Conservation (phyloP, 1,139 yeast genomes). For the Scheffersomyces lignicola region DNA sequence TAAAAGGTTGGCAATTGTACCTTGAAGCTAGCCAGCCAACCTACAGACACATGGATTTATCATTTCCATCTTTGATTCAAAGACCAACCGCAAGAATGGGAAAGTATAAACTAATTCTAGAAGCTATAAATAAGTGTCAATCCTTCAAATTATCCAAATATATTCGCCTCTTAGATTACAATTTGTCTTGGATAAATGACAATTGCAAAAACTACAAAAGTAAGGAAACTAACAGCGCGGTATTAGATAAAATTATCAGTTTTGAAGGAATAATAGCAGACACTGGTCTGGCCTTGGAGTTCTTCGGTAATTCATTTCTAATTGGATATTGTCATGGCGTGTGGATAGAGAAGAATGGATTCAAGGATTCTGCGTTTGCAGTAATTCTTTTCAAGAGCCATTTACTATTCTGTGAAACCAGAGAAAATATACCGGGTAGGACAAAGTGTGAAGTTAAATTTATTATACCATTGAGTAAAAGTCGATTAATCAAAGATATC, state of each 20-base stretch:
- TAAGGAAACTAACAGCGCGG: constrained; percentile 4
- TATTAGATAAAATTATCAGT: constrained; percentile 8
- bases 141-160: neutral
- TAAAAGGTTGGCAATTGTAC: constrained; percentile 37
- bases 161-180: neutral
- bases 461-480: constrained; percentile 48
- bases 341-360: constrained; percentile 33
- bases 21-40: constrained; percentile 44
- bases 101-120: constrained; percentile 51
- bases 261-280: constrained; percentile 3
- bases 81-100: constrained; percentile 54
- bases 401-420: constrained; percentile 29
- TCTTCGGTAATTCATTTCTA: constrained; percentile 41
- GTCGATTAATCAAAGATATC: constrained; percentile 21
- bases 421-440: constrained; percentile 11
- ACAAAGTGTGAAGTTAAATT: constrained; percentile 34
- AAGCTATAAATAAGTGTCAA: constrained; percentile 29
- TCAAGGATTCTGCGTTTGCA: constrained; percentile 27
- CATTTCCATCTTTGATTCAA: constrained; percentile 51
- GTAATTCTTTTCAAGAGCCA: constrained; percentile 53
- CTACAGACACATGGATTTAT: constrained; percentile 37
- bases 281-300: constrained; percentile 26
- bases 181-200: neutral
- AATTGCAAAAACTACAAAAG: neutral
- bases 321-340: constrained; percentile 39